These are phyloP conservation scores for Microbotryum intermedium DNA, from an alignment of 1,284 basidiomycete species.

Conservation along the genomic window DNA sequence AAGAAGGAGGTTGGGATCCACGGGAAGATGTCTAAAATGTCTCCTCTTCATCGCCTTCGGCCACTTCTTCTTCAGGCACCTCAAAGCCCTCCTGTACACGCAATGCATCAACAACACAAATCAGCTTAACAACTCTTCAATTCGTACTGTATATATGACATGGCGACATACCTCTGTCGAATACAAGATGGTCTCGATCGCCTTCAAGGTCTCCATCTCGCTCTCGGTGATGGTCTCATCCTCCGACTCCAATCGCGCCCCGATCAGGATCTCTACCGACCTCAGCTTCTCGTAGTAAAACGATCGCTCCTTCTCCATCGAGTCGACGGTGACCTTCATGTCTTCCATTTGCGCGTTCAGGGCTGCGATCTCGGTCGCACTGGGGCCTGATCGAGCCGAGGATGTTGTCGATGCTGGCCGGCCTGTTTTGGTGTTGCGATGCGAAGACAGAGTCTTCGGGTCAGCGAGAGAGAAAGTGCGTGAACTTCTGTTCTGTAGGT, in stretches of 20 bases:
- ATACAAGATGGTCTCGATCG: conserved; percentile 90
- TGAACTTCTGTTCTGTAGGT: too few relatives aligned
- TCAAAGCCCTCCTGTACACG: conserved; percentile 55
- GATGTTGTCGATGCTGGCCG: not conserved
- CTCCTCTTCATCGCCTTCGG: conserved; percentile 28
- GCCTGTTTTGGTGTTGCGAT: not conserved
- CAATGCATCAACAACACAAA: not conserved
- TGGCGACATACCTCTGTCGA: conserved; percentile 67
- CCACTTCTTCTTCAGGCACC: conserved; percentile 49
- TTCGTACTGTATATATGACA: not conserved
- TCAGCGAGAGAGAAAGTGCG: not conserved
- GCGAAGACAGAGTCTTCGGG: not conserved
- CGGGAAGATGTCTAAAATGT: conserved; percentile 26
- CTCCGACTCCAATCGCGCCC: conserved; percentile 37
- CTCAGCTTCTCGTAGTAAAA: conserved; percentile 98
- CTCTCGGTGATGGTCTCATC: conserved; percentile 40
- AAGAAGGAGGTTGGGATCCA: not conserved
- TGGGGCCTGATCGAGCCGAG: not conserved
- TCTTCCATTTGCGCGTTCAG: conserved; percentile 74
- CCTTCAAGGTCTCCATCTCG: conserved; percentile 61
- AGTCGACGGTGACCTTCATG: conserved; percentile 71
- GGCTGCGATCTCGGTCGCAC: conserved; percentile 46
- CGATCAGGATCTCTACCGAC: conserved; percentile 86
- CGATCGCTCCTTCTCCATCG: conserved; percentile 49
- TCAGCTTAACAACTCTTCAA: conserved; percentile 3